These are phyloP conservation scores for Cinchona pubescens DNA, from an alignment of 257 asterid species.

Conservation along the genomic window DNA sequence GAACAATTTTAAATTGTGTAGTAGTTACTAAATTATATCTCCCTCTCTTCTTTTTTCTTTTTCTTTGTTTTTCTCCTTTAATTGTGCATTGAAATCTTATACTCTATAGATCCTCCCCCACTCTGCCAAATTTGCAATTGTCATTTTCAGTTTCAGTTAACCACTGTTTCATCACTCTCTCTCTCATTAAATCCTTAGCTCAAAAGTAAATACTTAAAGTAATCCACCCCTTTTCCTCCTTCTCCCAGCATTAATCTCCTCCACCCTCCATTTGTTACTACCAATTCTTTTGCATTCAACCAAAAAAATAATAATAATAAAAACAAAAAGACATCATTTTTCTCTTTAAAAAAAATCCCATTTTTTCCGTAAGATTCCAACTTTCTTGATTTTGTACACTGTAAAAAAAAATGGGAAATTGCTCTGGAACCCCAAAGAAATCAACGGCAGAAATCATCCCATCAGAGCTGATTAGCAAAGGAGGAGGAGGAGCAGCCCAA, in stretches of 20 bases:
- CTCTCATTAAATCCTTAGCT: background rate
- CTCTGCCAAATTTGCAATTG: background rate
- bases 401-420: conserved; percentile 64
- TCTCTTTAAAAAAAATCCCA: background rate
- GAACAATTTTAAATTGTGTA: too few species aligned
- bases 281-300: background rate
- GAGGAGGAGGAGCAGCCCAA: background rate
- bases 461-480: conserved; percentile 48
- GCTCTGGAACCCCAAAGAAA: conserved; percentile 45
- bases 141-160: conserved; percentile 20
- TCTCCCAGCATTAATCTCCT: too few species aligned
- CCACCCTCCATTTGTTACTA: conserved; percentile 12
- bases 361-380: background rate
- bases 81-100: background rate
- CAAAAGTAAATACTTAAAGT: too few species aligned
- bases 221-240: too few species aligned
- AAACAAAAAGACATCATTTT: background rate
- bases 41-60: background rate
- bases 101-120: background rate
- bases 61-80: too few species aligned
- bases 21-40: background rate
- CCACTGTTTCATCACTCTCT: too few species aligned
- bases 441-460: conserved; percentile 81
- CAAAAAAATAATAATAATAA: background rate
- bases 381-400: conserved; percentile 16